These are phyloP conservation scores for Lentinula guzmanii DNA, from an alignment of 768 basidiomycete species.

Conservation along the genomic window DNA sequence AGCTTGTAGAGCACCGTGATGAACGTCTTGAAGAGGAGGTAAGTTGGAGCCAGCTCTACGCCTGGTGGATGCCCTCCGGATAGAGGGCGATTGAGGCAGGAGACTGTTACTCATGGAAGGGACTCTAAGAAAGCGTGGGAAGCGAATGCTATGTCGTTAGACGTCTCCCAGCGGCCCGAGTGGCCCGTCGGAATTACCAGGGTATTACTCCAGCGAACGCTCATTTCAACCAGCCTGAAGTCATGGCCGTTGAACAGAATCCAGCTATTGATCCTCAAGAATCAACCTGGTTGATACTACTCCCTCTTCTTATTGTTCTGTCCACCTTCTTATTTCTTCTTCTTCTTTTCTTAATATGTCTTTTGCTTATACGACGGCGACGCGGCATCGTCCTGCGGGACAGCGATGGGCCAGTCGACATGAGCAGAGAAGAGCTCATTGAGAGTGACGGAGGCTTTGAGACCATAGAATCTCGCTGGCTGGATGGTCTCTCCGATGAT, in stretches of 20 bases:
- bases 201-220: background rate
- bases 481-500: slow-evolving; percentile 70
- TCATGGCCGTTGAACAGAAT: slow-evolving; percentile 1
- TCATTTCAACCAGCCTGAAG: background rate
- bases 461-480: slow-evolving; percentile 88
- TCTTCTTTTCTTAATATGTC: slow-evolving; percentile 84
- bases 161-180: background rate
- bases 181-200: background rate
- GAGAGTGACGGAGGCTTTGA: slow-evolving; percentile 93
- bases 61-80: slow-evolving; percentile 52
- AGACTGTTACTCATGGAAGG: slow-evolving; percentile 31
- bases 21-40: slow-evolving; percentile 54
- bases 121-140: slow-evolving; percentile 7
- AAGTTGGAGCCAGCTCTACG: slow-evolving; percentile 55
- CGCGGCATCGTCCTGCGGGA: slow-evolving; percentile 78
- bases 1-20: slow-evolving; percentile 58
- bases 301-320: slow-evolving; percentile 91
- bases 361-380: slow-evolving; percentile 75
- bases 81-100: slow-evolving; percentile 39
- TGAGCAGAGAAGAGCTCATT: slow-evolving; percentile 85
- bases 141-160: background rate
- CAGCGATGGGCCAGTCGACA: slow-evolving; percentile 87
- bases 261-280: background rate
- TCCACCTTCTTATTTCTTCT: slow-evolving; percentile 91
- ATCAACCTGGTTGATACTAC: slow-evolving; percentile 66